phyloP scores from a whole-genome alignment of 208 protist genomes.

The Trypanosoma avium region DNA sequence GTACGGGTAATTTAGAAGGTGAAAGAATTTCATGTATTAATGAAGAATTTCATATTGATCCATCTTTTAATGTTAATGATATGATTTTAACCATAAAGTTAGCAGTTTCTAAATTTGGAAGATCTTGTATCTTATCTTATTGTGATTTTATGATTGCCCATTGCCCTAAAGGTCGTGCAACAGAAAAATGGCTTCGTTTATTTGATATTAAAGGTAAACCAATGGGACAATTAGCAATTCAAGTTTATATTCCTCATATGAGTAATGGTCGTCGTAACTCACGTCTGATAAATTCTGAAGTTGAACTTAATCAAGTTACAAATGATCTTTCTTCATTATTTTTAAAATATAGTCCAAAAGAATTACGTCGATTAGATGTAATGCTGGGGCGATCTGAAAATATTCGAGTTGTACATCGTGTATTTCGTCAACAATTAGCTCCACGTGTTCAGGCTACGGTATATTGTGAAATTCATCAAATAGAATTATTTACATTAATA shows the following conservation, averaged over 20 bases:
- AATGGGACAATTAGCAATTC: conserved; percentile 54
- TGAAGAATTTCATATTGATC: conserved; percentile 23
- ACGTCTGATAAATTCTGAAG: background rate
- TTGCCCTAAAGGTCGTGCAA: conserved; percentile 32
- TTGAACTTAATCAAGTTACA: conserved; percentile 40
- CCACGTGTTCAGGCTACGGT: conserved; percentile 65
- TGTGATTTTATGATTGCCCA: conserved; percentile 63
- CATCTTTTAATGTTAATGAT: conserved; percentile 1
- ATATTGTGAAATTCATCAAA: conserved; percentile 49
- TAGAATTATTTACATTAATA: conserved; percentile 32
- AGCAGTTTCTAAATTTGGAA: conserved; percentile 27
- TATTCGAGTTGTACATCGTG: conserved; percentile 42
- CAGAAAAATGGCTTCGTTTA: conserved; percentile 50
- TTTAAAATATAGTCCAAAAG: conserved; percentile 62
- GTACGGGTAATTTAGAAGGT: conserved; percentile 8
- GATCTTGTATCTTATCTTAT: conserved; percentile 40
- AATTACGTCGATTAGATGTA: conserved; percentile 52
- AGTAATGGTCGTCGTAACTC: background rate
- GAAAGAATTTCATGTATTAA: conserved; percentile 5
- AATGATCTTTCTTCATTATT: conserved; percentile 76
- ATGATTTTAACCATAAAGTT: conserved; percentile 60
- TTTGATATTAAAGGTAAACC: conserved; percentile 54
- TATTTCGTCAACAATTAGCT: conserved; percentile 59
- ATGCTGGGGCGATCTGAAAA: conserved; percentile 43
- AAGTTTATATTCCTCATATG: conserved; percentile 39